Conservation (phyloP, 306 rosid genomes). For the Carpinus viminea region DNA sequence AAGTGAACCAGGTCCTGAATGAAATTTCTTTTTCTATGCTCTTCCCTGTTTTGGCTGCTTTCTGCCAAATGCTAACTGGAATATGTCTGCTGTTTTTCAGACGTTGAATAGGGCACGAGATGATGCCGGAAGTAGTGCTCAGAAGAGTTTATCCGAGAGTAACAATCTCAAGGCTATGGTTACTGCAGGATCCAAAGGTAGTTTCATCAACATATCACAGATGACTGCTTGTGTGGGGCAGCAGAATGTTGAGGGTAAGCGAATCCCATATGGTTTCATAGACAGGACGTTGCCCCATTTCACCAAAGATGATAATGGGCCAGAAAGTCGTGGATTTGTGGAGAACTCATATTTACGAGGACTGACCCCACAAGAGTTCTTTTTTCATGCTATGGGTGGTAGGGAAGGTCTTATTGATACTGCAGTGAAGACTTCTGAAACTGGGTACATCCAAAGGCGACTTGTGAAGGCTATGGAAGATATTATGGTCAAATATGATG, state of each 20-base stretch:
- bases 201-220: conserved; percentile 98
- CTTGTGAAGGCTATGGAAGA: conserved; percentile 99
- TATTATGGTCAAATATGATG: conserved; percentile 98
- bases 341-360: conserved; percentile 97
- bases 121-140: conserved; percentile 97
- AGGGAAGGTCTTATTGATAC: conserved; percentile 99
- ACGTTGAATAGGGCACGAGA: conserved; percentile 94
- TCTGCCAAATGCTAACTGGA: conserved; percentile 18
- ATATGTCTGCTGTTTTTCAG: conserved; percentile 37
- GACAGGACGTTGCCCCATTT: conserved; percentile 97
- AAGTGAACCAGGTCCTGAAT: conserved; percentile 79
- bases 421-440: conserved; percentile 98
- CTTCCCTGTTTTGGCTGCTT: conserved; percentile 7
- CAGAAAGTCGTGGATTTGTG: conserved; percentile 99
- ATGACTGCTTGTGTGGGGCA: conserved; percentile 99
- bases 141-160: conserved; percentile 90
- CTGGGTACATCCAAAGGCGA: conserved; percentile 98
- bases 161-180: conserved; percentile 99
- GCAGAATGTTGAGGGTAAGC: conserved; percentile 99
- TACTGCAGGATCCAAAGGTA: conserved; percentile 99
- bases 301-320: conserved; percentile 93
- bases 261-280: conserved; percentile 94
- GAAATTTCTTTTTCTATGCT: conserved; percentile 14
- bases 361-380: conserved; percentile 97
- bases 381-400: conserved; percentile 99